Percentiles rank a stretch among this genome's conserved stretches.
phyloP scores from a whole-genome alignment of 2,329 filamentous ascomycete genomes.

The Fusarium verticillioides region DNA sequence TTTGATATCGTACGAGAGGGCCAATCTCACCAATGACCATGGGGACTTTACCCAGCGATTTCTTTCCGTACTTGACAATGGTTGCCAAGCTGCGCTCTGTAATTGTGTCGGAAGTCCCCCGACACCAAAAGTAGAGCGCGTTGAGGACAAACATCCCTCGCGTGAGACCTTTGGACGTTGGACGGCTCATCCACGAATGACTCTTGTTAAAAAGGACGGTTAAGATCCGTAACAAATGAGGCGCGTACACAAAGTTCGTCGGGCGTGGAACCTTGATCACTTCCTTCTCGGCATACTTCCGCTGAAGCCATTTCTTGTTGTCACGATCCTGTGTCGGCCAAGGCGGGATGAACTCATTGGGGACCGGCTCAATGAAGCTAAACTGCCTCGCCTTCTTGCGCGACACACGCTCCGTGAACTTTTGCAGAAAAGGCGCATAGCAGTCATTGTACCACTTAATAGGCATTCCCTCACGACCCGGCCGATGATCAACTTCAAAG shows the following conservation, averaged over 20 bases:
- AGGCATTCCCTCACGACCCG: conserved; percentile 47
- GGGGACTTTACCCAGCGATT: conserved; percentile 49
- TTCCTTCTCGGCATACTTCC: conserved; percentile 45
- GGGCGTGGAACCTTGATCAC: conserved; percentile 45
- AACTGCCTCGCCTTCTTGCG: conserved; percentile 46
- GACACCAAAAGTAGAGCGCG: conserved; percentile 55
- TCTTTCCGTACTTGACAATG: conserved; percentile 48
- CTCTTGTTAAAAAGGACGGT: conserved; percentile 53
- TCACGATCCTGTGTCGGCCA: conserved; percentile 44
- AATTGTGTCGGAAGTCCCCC: conserved; percentile 53
- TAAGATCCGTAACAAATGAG: conserved; percentile 58
- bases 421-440: conserved; percentile 54
- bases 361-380: conserved; percentile 55
- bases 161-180: conserved; percentile 54
- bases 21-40: conserved; percentile 55
- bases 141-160: conserved; percentile 54
- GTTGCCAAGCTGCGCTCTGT: conserved; percentile 52
- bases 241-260: conserved; percentile 53
- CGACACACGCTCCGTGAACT: conserved; percentile 50
- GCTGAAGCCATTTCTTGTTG: conserved; percentile 11
- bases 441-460: conserved; percentile 57
- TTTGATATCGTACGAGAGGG: conserved; percentile 57
- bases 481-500: conserved; percentile 53
- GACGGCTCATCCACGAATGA: conserved; percentile 51
- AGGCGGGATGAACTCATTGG: conserved; percentile 55